A percentile compares a stretch with the other conserved stretches of the same genome.
Evolutionary conservation across 1,139 yeast genomes (phyloP).

Genomic region (Diutina sp.): DNA sequence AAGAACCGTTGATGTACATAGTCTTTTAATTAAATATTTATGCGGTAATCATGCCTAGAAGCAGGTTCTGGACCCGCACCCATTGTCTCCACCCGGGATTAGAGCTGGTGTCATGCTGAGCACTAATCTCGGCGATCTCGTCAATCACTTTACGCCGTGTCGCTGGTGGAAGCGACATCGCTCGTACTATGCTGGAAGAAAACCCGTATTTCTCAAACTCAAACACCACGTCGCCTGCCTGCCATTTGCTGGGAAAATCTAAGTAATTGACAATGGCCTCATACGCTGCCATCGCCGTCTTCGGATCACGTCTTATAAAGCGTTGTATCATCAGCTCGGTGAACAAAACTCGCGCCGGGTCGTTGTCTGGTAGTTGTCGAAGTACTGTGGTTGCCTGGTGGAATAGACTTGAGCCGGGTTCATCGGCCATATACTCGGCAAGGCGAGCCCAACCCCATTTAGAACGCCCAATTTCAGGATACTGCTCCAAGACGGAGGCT

Average conservation of each 20-base stretch:
- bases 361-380: not conserved
- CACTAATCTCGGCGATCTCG: not conserved
- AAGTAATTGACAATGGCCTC: not conserved
- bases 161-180: not conserved
- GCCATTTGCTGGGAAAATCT: not conserved
- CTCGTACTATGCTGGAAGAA: not conserved
- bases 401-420: not conserved
- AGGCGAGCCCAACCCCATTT: conserved; percentile 5
- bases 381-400: not conserved
- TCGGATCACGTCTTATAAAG: not conserved
- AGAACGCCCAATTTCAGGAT: conserved; percentile 5
- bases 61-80: not conserved
- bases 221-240: not conserved
- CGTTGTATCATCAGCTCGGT: not conserved
- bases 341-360: not conserved
- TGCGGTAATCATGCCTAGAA: not conserved
- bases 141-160: not conserved
- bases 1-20: conserved; percentile 12
- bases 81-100: not conserved
- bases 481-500: conserved; percentile 10
- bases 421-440: not conserved
- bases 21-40: not conserved
- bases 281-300: not conserved
- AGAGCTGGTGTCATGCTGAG: not conserved
- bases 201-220: not conserved